Base-by-base conservation (phyloP, 2,329 filamentous ascomycete genomes). In the Fusarium kyushuense region DNA sequence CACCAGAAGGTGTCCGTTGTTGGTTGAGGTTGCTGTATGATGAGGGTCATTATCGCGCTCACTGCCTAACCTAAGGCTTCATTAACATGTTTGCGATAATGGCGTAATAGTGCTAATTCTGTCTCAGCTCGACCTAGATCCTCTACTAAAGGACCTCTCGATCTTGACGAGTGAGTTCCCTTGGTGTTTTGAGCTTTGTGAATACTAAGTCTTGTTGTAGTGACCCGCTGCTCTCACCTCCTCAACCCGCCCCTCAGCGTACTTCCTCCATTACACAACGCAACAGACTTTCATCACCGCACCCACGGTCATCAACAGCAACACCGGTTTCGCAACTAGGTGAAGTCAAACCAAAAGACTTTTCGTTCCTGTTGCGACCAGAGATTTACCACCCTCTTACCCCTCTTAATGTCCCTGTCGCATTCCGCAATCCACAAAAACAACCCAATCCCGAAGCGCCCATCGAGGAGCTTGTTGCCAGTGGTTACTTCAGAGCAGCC, bases 341-440 rank as follows among this genome's bases (percentile, higher is more conserved):
- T 16, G 76, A 79, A 41, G 48, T 62, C 2, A 72, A 71, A 5
- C 70, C 75, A 45, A 91, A 92, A 73, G 91, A 97, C 80, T 92
- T 97, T 70, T 88, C 90, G 19, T 95, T 91, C 77, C 88, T 97
- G 45, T 86, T 96, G 13, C 88, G 90, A 21, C 90, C 92, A 5
- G 88, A 93, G 67, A 90, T 94, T 57, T 97, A 95, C 81, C 94
- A 97, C 76, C 89, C 91, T 3, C 83, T 97, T 25, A 89, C 91
- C 1, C 86, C 86, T 17, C 84, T 88, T 43, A 83, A 85, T 65
- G 79, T 89, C 14, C 87, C 89, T 0, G 74, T 82, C 0, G 80
- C 93, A 5, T 95, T 97, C 77, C 88, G 92, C 63, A 87, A 87
- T 67, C 87, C 92, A 0, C 78, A 88, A 21, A 84, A 89, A 64